phyloP scores from a whole-genome alignment of 495 filamentous ascomycete genomes.

The Aeminium ludgeri region DNA sequence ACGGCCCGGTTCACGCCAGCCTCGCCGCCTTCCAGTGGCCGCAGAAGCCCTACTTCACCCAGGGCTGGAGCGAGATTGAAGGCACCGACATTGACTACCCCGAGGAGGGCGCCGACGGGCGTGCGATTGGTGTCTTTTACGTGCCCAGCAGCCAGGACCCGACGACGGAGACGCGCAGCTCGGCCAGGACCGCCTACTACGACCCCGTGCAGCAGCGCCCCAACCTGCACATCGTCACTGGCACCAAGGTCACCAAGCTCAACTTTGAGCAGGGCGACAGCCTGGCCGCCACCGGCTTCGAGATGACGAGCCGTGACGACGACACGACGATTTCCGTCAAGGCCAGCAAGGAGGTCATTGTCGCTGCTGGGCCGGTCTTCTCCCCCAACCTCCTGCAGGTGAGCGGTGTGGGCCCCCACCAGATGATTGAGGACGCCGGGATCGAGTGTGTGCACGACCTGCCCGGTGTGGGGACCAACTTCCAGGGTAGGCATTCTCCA shows the following conservation, averaged over 20 bases:
- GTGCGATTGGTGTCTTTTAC: conserved; percentile 1
- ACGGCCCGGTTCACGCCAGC: conserved; percentile 4
- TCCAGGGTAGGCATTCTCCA: too few species aligned
- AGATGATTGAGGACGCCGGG: too few species aligned
- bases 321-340: conserved; percentile 1
- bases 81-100: conserved; percentile 6
- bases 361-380: conserved; percentile 45
- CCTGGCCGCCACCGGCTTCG: not conserved
- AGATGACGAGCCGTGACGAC: conserved; percentile 13
- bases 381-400: conserved; percentile 49
- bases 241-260: conserved; percentile 5
- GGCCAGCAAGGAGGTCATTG: conserved; percentile 36
- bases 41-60: conserved; percentile 1
- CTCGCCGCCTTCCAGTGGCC: conserved; percentile 1
- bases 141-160: conserved; percentile 9
- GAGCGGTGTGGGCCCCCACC: conserved; percentile 37
- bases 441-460: too few species aligned
- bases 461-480: too few species aligned
- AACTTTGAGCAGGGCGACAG: not conserved
- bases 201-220: not conserved
- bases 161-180: conserved; percentile 5
- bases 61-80: conserved; percentile 5
- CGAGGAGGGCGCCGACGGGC: conserved; percentile 5
- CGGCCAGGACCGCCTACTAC: conserved; percentile 6
- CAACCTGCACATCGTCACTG: conserved; percentile 4